Conservation (phyloP, 2,329 filamentous ascomycete genomes). For the Fusarium clavum region DNA sequence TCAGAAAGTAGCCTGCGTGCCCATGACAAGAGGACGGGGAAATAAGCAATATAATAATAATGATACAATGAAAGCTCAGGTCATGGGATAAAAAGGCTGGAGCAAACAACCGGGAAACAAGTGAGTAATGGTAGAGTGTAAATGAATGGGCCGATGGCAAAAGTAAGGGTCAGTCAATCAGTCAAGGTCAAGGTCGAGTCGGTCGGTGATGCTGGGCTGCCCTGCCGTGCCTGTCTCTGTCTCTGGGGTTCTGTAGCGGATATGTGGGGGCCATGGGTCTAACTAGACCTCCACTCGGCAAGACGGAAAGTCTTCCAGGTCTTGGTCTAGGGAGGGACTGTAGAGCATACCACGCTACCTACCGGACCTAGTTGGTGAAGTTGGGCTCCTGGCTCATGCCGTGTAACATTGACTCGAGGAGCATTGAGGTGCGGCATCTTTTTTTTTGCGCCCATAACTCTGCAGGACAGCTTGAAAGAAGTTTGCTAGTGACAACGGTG, state of each 20-base stretch:
- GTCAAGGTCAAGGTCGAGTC: conserved; percentile 10
- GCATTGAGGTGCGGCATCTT: neutral
- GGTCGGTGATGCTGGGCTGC: conserved; percentile 45
- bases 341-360: neutral
- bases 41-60: conserved; percentile 20
- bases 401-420: conserved; percentile 7
- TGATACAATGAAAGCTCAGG: conserved; percentile 5
- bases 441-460: too few relatives aligned
- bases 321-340: neutral
- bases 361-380: neutral
- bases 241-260: conserved; percentile 33
- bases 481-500: neutral
- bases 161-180: conserved; percentile 35
- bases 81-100: conserved; percentile 6
- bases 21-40: conserved; percentile 31
- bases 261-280: conserved; percentile 24
- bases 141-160: conserved; percentile 47
- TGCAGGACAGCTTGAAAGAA: neutral
- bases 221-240: conserved; percentile 38
- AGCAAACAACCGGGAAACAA: conserved; percentile 10
- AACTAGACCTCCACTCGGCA: conserved; percentile 26
- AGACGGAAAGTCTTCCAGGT: conserved; percentile 28
- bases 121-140: conserved; percentile 30
- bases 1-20: conserved; percentile 31
- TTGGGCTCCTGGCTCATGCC: conserved; percentile 14